Conservation (phyloP, 2,329 filamentous ascomycete genomes). For the Exserohilum turcica region DNA sequence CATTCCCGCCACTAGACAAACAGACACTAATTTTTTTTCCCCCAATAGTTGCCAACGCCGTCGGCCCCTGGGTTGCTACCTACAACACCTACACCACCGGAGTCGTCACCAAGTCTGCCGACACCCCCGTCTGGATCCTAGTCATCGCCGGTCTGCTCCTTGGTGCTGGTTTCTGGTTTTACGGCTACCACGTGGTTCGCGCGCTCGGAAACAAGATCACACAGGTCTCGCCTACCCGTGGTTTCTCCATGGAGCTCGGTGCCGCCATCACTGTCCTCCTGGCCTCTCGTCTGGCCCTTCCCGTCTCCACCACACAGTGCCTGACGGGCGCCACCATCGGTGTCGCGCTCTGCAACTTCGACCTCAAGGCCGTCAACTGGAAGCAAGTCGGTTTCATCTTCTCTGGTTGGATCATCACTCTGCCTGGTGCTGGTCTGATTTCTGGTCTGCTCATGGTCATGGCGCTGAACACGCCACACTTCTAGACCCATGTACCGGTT, state of each 20-base stretch:
- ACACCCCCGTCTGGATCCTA: slow-evolving; percentile 66
- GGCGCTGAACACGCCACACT: slow-evolving; percentile 52
- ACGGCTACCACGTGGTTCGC: slow-evolving; percentile 67
- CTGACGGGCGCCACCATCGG: slow-evolving; percentile 34
- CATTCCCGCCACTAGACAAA: accelerated
- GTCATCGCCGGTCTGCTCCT: slow-evolving; percentile 59
- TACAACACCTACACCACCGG: slow-evolving; percentile 65
- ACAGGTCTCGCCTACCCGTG: slow-evolving; percentile 63
- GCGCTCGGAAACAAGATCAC: slow-evolving; percentile 66
- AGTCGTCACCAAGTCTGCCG: slow-evolving; percentile 51
- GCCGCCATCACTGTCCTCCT: slow-evolving; percentile 67
- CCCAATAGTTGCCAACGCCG: slow-evolving; percentile 58
- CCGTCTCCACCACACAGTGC: slow-evolving; percentile 69
- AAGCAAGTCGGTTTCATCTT: slow-evolving; percentile 50
- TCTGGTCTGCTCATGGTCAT: slow-evolving; percentile 49
- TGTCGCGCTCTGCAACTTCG: slow-evolving; percentile 40
- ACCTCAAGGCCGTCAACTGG: slow-evolving; percentile 51
- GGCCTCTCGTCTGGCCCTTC: slow-evolving; percentile 65
- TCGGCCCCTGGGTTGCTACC: slow-evolving; percentile 64
- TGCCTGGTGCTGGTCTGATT: slow-evolving; percentile 51
- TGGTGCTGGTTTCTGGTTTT: slow-evolving; percentile 64
- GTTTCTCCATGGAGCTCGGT: slow-evolving; percentile 45
- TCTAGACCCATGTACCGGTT: slow-evolving; percentile 19
- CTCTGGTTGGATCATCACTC: slow-evolving; percentile 51
- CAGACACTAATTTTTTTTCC: neutral